These are phyloP conservation scores for Erythrophleum fordii DNA, from an alignment of 306 rosid species.

Conservation along the genomic window DNA sequence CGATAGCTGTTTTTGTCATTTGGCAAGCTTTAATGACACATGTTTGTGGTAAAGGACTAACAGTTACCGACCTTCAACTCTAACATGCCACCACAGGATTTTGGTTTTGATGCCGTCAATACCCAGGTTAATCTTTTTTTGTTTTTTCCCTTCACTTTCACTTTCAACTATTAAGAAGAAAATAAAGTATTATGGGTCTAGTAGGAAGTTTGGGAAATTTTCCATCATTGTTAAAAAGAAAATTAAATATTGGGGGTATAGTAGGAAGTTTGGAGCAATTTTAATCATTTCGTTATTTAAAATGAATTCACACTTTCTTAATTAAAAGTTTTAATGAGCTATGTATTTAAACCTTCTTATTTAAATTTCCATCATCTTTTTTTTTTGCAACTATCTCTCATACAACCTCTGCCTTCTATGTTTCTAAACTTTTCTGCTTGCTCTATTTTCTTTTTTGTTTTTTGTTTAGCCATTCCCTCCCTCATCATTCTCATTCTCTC, in stretches of 20 bases:
- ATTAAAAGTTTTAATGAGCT: not conserved
- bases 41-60: not conserved
- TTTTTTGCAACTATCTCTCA: too few species aligned
- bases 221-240: too few species aligned
- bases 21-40: not conserved
- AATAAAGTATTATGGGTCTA: too few species aligned
- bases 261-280: not conserved
- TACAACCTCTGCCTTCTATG: too few species aligned
- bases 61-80: not conserved
- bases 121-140: not conserved
- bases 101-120: not conserved
- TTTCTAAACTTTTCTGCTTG: too few species aligned
- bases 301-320: not conserved
- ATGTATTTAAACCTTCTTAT: too few species aligned
- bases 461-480: too few species aligned
- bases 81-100: not conserved
- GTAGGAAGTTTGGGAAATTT: too few species aligned
- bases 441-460: too few species aligned
- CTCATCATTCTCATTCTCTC: too few species aligned
- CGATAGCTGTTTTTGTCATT: not conserved
- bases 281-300: not conserved
- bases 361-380: too few species aligned
- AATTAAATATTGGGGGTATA: not conserved
- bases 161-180: not conserved
- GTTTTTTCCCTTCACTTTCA: not conserved